A percentile compares a stretch with the other conserved stretches of the same genome.
Conservation (phyloP, 495 filamentous ascomycete species). For the Tuber melanosporum region DNA sequence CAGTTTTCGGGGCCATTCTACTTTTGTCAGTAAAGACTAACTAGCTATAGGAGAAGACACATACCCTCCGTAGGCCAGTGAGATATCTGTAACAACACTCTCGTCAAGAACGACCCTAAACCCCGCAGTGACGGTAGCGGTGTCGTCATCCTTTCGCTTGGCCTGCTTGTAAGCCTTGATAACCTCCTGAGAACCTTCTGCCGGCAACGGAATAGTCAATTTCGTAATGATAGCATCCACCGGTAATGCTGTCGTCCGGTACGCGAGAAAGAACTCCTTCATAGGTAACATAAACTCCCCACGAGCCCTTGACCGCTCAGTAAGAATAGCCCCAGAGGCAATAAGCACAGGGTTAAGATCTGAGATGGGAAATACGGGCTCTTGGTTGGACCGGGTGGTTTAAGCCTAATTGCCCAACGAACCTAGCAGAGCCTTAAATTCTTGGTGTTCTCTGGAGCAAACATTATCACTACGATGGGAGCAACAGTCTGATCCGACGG, state of each 20-base stretch:
- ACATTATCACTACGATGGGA: no score
- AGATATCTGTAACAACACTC: slow-evolving; percentile 58
- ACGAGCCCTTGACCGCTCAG: slow-evolving; percentile 33
- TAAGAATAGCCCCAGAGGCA: slow-evolving; percentile 42
- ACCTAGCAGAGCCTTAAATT: no score
- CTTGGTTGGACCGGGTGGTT: no score
- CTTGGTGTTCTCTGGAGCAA: no score
- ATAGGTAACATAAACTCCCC: slow-evolving; percentile 41
- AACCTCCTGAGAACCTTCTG: slow-evolving; percentile 52
- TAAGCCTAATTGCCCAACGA: no score
- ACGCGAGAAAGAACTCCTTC: slow-evolving; percentile 42
- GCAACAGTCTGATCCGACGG: no score
- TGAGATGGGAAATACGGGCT: slow-evolving; percentile 38
- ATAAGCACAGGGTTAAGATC: slow-evolving; percentile 46
- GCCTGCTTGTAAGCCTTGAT: slow-evolving; percentile 86
- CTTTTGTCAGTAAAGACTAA: slow-evolving; percentile 16
- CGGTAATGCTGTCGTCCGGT: slow-evolving; percentile 44
- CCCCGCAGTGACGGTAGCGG: slow-evolving; percentile 86
- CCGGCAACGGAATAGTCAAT: slow-evolving; percentile 46
- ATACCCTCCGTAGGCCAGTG: slow-evolving; percentile 73
- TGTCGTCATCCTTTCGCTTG: slow-evolving; percentile 94
- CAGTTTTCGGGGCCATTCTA: slow-evolving; percentile 75
- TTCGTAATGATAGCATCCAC: slow-evolving; percentile 47
- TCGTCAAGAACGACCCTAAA: slow-evolving; percentile 64
- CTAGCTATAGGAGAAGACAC: slow-evolving; percentile 14